These are phyloP conservation scores for Abelmoschus esculentus DNA, from an alignment of 345 rosid species.

Conservation along the genomic window DNA sequence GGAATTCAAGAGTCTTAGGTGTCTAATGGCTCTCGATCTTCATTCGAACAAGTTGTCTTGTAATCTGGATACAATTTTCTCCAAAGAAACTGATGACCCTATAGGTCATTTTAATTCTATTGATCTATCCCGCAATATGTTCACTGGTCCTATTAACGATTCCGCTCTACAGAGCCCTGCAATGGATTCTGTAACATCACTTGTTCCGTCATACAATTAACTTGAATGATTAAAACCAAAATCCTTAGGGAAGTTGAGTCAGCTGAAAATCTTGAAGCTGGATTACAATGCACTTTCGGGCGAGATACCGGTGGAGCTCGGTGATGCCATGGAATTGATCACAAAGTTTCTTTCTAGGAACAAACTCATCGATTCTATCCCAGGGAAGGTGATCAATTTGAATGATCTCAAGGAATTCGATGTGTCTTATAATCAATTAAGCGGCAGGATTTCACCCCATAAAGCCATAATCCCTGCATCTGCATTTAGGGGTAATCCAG, in stretches of 20 bases:
- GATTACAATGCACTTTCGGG: slow-evolving; percentile 28
- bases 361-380: slow-evolving; percentile 34
- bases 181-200: slow-evolving; percentile 31
- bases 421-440: slow-evolving; percentile 32
- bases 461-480: slow-evolving; percentile 33
- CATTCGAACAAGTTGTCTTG: slow-evolving; percentile 53
- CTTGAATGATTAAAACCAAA: slow-evolving; percentile 39
- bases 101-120: slow-evolving; percentile 46
- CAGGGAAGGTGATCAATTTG: slow-evolving; percentile 30
- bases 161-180: slow-evolving; percentile 28
- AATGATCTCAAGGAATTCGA: slow-evolving; percentile 34
- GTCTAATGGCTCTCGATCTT: slow-evolving; percentile 57
- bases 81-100: slow-evolving; percentile 30
- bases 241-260: slow-evolving; percentile 31
- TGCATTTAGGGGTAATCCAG: slow-evolving; percentile 33
- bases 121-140: slow-evolving; percentile 38
- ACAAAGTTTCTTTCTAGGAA: slow-evolving; percentile 39
- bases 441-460: slow-evolving; percentile 40
- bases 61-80: slow-evolving; percentile 23
- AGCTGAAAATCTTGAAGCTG: slow-evolving; percentile 31
- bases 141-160: slow-evolving; percentile 33
- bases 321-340: slow-evolving; percentile 27
- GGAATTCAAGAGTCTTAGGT: slow-evolving; percentile 40
- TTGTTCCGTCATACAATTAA: slow-evolving; percentile 38
- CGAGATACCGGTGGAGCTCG: slow-evolving; percentile 37